Evolutionary conservation across 176 grass and related monocot genomes (phyloP), one percentile per base, ranked within the genome.

Genomic region (Oryza glumipatula): DNA sequence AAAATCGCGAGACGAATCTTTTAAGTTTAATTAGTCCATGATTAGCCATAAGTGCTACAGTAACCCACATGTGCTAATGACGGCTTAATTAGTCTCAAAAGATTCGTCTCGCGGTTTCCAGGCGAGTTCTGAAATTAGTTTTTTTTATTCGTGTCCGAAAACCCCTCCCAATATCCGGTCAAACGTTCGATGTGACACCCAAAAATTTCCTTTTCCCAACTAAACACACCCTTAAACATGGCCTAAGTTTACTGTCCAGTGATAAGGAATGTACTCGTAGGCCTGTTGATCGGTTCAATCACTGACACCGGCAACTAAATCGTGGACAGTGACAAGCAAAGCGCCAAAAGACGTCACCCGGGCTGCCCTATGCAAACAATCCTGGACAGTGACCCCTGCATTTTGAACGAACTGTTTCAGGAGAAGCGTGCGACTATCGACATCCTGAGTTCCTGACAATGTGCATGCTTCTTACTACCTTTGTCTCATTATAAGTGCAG

Each of bases 301-400:
- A 22, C 12, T 67, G 77, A 54, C 84, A 56, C 69, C 32, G 39
- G 39, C 39, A 41, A 41, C 39, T 41, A 41, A 65, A 80, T 33
- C 67, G 69, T 11, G 11, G 10, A 15, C 12, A 75, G 36, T 70
- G 39, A 82, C 85, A 87, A 76, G 48, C 64, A 87, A 76, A 76
- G 65, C 46, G 71, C 72, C 85, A 76, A 76, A 69, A 78, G 16
- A 64, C 47, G 71, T 58, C 60, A 82, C 60, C 63, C 78, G 71
- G 78, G 47, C n/a, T 47, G 64, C 78, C 78, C 85, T 61, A 82
- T 76, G 78, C 71, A 13, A 75, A 11, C 61, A 26, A 8, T 81
- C 71, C 70, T 28, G 23, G 51, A 52, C 68, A 9, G 68, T 39
- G 76, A 80, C 36, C 52, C 52, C 52, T 19, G 14, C 16, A 7